Conservation (phyloP, 2,329 filamentous ascomycete genomes). For the Lecanosticta acicola region DNA sequence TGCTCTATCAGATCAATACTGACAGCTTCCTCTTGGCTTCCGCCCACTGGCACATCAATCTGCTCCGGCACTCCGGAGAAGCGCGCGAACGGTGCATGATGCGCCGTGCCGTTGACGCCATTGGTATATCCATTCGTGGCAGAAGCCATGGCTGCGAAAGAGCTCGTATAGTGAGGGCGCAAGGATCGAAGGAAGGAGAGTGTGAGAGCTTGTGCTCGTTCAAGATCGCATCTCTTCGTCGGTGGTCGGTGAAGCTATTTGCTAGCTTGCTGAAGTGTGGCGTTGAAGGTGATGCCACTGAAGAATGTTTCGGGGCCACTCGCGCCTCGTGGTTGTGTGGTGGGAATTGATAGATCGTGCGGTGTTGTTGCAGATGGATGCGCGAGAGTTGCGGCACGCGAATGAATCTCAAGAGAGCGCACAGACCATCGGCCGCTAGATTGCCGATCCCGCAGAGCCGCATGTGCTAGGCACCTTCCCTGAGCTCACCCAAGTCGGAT, state of each 20-base stretch:
- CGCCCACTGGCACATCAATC: slow-evolving; percentile 60
- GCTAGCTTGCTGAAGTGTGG: background rate
- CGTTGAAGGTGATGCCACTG: background rate
- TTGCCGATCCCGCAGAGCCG: slow-evolving; percentile 12
- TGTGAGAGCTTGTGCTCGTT: background rate
- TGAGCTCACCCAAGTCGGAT: background rate
- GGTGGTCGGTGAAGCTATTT: background rate
- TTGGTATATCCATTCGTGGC: slow-evolving; percentile 48
- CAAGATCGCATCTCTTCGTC: background rate
- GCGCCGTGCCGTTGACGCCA: slow-evolving; percentile 45
- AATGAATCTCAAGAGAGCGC: slow-evolving; percentile 1
- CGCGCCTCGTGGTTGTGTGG: too few relatives aligned
- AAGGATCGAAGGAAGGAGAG: background rate
- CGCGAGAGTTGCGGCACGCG: background rate
- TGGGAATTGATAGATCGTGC: slow-evolving; percentile 2
- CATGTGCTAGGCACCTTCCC: background rate
- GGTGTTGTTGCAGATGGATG: background rate
- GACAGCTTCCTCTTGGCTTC: slow-evolving; percentile 64
- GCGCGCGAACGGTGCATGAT: slow-evolving; percentile 39
- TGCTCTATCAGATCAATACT: slow-evolving; percentile 90
- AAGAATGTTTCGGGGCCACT: too few relatives aligned
- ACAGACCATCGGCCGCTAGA: background rate
- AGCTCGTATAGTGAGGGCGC: background rate
- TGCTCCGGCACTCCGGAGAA: slow-evolving; percentile 58
- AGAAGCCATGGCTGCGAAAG: slow-evolving; percentile 44